Conservation (phyloP, 306 rosid species). For the Acacia crassicarpa region DNA sequence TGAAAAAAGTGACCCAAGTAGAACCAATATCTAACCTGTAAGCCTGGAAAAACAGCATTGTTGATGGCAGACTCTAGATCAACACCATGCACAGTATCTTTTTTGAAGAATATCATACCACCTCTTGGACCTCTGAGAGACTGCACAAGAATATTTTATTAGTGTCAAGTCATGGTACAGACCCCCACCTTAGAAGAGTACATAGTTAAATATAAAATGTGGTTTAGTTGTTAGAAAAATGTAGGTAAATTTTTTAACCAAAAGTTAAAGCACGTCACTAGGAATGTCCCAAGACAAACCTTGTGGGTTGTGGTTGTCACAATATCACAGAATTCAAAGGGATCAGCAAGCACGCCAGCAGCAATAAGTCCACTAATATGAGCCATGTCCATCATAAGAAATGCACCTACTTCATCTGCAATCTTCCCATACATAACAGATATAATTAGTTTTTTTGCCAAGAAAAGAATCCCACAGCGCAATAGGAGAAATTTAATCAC, state of each 20-base stretch:
- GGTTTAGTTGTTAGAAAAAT: not conserved
- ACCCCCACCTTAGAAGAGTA: not conserved
- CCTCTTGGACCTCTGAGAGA: slow-evolving; percentile 97
- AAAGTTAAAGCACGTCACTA: slow-evolving; percentile 8
- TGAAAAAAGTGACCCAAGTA: not conserved
- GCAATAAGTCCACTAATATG: slow-evolving; percentile 98
- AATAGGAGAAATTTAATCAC: slow-evolving; percentile 6
- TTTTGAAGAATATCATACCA: slow-evolving; percentile 97
- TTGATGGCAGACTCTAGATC: slow-evolving; percentile 88
- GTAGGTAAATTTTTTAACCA: not conserved
- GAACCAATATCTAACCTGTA: slow-evolving; percentile 56
- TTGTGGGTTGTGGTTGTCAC: slow-evolving; percentile 99
- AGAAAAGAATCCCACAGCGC: not conserved
- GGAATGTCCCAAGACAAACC: slow-evolving; percentile 45
- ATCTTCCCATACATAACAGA: slow-evolving; percentile 54
- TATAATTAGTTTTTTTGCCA: slow-evolving; percentile 28
- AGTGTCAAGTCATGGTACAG: not conserved
- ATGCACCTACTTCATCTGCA: slow-evolving; percentile 89
- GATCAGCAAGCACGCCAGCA: slow-evolving; percentile 86
- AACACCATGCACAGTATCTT: slow-evolving; percentile 74
- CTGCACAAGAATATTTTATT: slow-evolving; percentile 42
- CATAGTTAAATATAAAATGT: not conserved
- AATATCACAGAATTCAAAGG: slow-evolving; percentile 88
- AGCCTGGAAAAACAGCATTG: slow-evolving; percentile 95
- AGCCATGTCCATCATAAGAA: slow-evolving; percentile 99